Base-by-base conservation (phyloP, 2,329 filamentous ascomycete species). In the Calonectria henricotiae region DNA sequence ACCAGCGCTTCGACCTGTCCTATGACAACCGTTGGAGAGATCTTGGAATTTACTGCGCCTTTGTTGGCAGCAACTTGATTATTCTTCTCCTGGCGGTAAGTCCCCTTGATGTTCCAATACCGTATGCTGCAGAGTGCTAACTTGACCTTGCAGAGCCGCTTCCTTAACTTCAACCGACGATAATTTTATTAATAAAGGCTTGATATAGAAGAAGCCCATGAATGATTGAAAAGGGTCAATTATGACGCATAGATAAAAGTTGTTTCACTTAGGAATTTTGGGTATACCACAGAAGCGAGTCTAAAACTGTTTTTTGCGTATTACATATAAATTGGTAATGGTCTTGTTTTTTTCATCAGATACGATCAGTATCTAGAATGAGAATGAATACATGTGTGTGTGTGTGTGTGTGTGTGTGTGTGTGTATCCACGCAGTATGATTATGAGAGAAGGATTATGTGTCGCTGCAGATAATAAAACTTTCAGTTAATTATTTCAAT, bases 1-100 rank as follows among this genome's bases (percentile, higher is more conserved):
- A 93, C 79, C 79, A 84, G 64, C 86, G 89, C 0, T 86, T 97
- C 20, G 87, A 88, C 2, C 88, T 97, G 77, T 84, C 83, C 2
- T 97, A 92, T 76, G 83, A 85, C 49, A 82, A 93, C 73, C 85
- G 94, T 17, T 97, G 94, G 94, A 89, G 94, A 66, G 94, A 98
- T 75, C 69, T 96, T 67, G 95, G 94, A 1, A 97, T 97, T 71
- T 92, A 92, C 75, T 75, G 89, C 37, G 92, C 91, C 1, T 97
- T 95, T 78, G 87, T 97, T 64, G 93, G 83, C 15, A 94, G 91
- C 79, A 97, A 97, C 80, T 79, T 96, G 77, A 87, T 93, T 32
- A 88, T 90, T 71, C 78, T 90, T 35, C 83, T 89, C 64, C 8
- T 83, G 55, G 89, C 86, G 49, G 88, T 89, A 83, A 81, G 88